These are phyloP conservation scores for Neonectria faginata DNA, from an alignment of 2,329 filamentous ascomycete genomes.

Conservation along the genomic window DNA sequence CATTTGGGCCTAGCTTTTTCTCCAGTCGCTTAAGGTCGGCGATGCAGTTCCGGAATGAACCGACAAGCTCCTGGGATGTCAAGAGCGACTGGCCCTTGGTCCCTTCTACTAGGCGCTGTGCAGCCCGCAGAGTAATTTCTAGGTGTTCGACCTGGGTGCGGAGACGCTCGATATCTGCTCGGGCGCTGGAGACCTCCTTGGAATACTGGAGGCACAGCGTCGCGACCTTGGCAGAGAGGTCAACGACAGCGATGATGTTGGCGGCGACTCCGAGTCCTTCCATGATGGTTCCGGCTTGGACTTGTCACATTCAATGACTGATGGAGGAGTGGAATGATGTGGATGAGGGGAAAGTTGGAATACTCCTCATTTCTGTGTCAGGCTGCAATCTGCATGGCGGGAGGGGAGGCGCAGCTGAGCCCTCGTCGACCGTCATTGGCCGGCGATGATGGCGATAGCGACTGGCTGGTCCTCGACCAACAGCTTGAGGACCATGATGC, in stretches of 20 bases:
- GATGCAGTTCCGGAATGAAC: background rate
- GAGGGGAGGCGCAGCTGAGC: no score
- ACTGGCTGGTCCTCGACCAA: no score
- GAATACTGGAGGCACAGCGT: conserved; percentile 2
- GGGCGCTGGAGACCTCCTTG: conserved; percentile 10
- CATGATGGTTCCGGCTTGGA: background rate
- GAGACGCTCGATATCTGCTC: conserved; percentile 8
- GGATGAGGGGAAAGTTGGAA: no score
- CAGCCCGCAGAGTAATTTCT: background rate
- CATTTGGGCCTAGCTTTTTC: background rate
- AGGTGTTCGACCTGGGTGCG: conserved; percentile 7
- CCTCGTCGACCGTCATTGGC: no score
- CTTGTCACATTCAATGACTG: no score
- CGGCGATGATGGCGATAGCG: no score
- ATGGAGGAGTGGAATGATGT: no score
- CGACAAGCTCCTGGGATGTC: background rate
- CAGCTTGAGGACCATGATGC: no score
- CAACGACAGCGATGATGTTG: conserved; percentile 10
- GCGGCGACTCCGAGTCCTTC: conserved; percentile 7
- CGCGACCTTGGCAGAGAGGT: conserved; percentile 10
- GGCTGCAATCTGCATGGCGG: no score
- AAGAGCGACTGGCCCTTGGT: background rate
- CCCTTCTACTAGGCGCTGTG: background rate
- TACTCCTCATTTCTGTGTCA: no score
- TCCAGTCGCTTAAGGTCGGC: background rate